A percentile compares a stretch with the other conserved stretches of the same genome.
Evolutionary conservation across 257 asterid species (phyloP).

Genomic region (Solanum medicagineum): DNA sequence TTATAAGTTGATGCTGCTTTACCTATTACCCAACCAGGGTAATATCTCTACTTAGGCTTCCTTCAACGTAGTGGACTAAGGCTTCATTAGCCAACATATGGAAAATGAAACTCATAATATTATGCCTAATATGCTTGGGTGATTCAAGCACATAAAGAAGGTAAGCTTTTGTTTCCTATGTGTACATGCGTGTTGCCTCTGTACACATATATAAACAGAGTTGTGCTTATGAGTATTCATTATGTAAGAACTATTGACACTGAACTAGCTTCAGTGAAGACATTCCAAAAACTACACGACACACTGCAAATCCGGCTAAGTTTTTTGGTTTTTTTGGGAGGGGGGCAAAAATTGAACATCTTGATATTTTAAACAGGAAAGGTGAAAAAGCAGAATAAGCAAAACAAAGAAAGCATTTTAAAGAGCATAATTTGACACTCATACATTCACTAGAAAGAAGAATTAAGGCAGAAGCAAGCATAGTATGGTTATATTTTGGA

Average conservation of each 20-base stretch:
- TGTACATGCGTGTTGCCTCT: neutral
- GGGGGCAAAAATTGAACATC: neutral
- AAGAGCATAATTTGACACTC: neutral
- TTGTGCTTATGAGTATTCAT: neutral
- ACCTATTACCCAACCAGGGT: neutral
- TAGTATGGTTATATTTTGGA: neutral
- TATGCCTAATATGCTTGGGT: neutral
- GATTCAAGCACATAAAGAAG: neutral
- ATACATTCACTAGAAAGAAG: neutral
- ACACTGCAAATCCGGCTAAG: neutral
- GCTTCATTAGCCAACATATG: neutral
- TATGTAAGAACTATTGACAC: neutral
- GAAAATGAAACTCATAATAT: neutral
- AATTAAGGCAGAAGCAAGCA: neutral
- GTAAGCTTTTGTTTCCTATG: neutral
- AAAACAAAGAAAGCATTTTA: neutral
- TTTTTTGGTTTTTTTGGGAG: neutral
- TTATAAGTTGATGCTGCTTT: neutral
- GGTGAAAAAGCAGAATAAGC: neutral
- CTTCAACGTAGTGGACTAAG: neutral
- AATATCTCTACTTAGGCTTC: neutral
- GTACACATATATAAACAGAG: neutral
- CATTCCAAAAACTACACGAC: neutral
- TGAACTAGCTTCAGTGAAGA: neutral
- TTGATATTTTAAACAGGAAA: neutral